phyloP scores from a whole-genome alignment of 2,329 filamentous ascomycete genomes.

The Hypoxylon sp. region DNA sequence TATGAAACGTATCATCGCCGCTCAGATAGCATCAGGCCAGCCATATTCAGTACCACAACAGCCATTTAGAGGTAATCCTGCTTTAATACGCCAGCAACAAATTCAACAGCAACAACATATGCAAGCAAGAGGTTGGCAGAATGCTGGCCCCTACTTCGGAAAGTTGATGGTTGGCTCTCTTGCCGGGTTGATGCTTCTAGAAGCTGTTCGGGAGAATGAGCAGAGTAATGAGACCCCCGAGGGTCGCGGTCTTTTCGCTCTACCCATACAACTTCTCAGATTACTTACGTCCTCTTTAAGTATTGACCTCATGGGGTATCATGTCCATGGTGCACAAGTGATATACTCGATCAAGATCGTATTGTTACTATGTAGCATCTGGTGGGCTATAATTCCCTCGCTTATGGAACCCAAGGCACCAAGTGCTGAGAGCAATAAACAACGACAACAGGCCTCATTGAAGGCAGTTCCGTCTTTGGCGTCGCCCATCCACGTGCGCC shows the following conservation, averaged over 20 bases:
- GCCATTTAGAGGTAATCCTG: conserved; percentile 59
- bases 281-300: conserved; percentile 64
- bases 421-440: conserved; percentile 61
- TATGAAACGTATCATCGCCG: conserved; percentile 74
- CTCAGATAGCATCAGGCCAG: conserved; percentile 68
- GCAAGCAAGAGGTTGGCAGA: conserved; percentile 69
- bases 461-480: conserved; percentile 78
- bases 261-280: conserved; percentile 72
- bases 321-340: conserved; percentile 61
- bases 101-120: conserved; percentile 67
- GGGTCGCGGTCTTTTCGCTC: conserved; percentile 75
- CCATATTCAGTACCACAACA: conserved; percentile 64
- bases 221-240: conserved; percentile 73
- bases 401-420: conserved; percentile 69
- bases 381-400: conserved; percentile 70
- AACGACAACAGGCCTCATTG: conserved; percentile 58
- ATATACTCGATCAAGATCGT: conserved; percentile 68
- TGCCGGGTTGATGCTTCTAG: conserved; percentile 91
- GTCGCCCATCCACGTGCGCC: conserved; percentile 86
- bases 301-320: conserved; percentile 69
- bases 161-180: conserved; percentile 95
- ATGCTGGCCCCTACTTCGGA: conserved; percentile 69
- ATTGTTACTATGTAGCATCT: conserved; percentile 66
- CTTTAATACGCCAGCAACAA: conserved; percentile 68
- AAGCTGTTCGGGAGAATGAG: conserved; percentile 80